phyloP scores from a whole-genome alignment of 441 rosid species.

The Francoa sonchifolia region DNA sequence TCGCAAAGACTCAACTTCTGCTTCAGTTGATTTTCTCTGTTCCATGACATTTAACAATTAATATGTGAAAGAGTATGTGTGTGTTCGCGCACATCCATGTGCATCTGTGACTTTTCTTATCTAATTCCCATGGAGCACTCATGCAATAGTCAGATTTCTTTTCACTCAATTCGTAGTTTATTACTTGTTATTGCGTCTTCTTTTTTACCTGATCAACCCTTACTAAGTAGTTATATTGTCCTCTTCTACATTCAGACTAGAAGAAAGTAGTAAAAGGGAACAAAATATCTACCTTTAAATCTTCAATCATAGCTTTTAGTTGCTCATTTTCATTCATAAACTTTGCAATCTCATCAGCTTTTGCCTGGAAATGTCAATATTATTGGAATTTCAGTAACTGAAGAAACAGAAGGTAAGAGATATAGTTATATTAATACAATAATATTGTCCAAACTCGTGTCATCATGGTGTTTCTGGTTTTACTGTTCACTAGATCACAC shows the following conservation, averaged over 20 bases:
- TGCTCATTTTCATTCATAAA: slow-evolving; percentile 95
- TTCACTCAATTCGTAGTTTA: too few species aligned
- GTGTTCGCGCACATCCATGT: neutral
- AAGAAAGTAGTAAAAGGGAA: too few species aligned
- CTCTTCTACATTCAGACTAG: too few species aligned
- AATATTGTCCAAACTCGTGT: too few species aligned
- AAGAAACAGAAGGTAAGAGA: slow-evolving; percentile 1
- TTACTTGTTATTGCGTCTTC: too few species aligned
- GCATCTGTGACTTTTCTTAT: neutral
- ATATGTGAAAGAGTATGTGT: slow-evolving; percentile 3
- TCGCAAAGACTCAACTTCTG: slow-evolving; percentile 86
- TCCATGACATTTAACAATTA: slow-evolving; percentile 22
- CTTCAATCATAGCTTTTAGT: slow-evolving; percentile 59
- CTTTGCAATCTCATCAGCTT: slow-evolving; percentile 96
- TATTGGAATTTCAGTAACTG: slow-evolving; percentile 12
- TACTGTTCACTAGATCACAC: too few species aligned
- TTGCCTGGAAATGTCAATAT: slow-evolving; percentile 46
- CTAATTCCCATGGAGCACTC: too few species aligned
- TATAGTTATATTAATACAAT: too few species aligned
- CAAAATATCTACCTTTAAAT: slow-evolving; percentile 57
- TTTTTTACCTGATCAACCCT: too few species aligned
- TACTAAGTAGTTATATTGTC: too few species aligned
- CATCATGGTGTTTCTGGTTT: too few species aligned
- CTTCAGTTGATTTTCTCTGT: slow-evolving; percentile 82
- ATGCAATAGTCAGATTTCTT: too few species aligned